Evolutionary conservation across 148 eudicot species (phyloP), one percentile per base, ranked within the genome.

Genomic region (Fagopyrum esculentum): DNA sequence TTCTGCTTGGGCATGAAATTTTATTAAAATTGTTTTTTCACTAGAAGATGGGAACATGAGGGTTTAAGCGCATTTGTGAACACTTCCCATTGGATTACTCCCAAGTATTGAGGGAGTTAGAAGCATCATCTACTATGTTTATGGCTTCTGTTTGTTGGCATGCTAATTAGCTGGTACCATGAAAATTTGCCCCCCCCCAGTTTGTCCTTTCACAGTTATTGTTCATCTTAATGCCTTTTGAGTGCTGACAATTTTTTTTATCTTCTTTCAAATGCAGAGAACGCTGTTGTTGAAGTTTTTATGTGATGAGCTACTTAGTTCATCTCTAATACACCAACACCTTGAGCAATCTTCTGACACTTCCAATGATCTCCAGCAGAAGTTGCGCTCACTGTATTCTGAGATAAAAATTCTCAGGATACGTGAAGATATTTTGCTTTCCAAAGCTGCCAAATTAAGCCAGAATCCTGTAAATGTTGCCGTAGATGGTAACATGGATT

Each of bases 261-360:
- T 73, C 71, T 80, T 72, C 16, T 77, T 75, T 45, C 73, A 64
- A 69, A 55, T 82, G 81, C 88, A 89, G 93, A 84, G 88, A 77
- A 78, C 77, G 45, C 73, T 68, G 12, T 77, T 89, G 60, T 85
- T 89, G 56, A 89, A 86, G 73, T 77, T 84, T 81, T 75, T 89
- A 43, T 86, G 83, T 72, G 91, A 89, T 49, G 93, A 87, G 82
- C 82, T 82, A 76, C 82, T 89, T 69, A 87, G 80, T 78, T 83
- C 91, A 6, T 76, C 83, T 76, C 75, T 76, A 50, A 61, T 86
- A 68, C 89, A 81, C 74, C 89, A 83, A 55, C 93, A 87, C 75
- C 78, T 89, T 59, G 91, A 89, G 78, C 85, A 80, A 17, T 82
- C 86, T 80, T 75, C 77, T 16, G 89, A 87, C 54, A 72, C 73